Evolutionary conservation across 2,329 filamentous ascomycete genomes (phyloP), one percentile per base, ranked within the genome.

Genomic region (Claviceps humidiphila): DNA sequence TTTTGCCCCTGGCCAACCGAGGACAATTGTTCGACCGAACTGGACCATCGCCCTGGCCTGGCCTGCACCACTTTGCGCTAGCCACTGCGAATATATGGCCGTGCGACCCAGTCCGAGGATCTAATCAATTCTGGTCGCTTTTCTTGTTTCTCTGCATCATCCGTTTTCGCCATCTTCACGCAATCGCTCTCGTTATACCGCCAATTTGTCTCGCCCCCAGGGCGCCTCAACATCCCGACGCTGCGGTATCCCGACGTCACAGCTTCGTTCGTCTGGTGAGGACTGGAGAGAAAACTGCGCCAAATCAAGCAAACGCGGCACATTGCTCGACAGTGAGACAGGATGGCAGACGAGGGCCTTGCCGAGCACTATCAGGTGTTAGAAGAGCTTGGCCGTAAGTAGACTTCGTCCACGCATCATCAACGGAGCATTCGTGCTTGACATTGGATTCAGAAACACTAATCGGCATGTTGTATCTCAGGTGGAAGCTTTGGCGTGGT

Each of bases 401-500:
- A 17, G 8, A 22, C 7, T 3, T 24, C 34, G 4, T 39, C 17
- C 20, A 13, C 5, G 42, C 42, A 14, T 24, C 20, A 16, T 44
- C 11, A 5, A 14, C 16, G 11, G 13, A 13, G 30, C n/a, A 13
- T 9, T 37, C 39, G 14, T 22, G 11, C 16, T 22, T 16, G 30
- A 24, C n/a, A 6, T 20, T 11, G 16, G n/a, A 5, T 9, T 30
- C 20, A 38, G n/a, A 11, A 16, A 40, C 34, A 40, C 34, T 51
- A 6, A 44, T 11, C 26, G 38, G 40, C 4, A 26, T 38, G 11
- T 45, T 34, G 24, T 14, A 40, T 24, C 39, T 47, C 62, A 94
- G 89, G 88, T 69, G 91, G 91, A 54, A 96, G 90, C 68, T 98
- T 98, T 68, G 93, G 93, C 53, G 83, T 91, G 45, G 93, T 98